Percentiles rank a stretch among this genome's conserved stretches.
phyloP scores from a whole-genome alignment of 768 basidiomycete genomes.

The Exidia glandulosa region DNA sequence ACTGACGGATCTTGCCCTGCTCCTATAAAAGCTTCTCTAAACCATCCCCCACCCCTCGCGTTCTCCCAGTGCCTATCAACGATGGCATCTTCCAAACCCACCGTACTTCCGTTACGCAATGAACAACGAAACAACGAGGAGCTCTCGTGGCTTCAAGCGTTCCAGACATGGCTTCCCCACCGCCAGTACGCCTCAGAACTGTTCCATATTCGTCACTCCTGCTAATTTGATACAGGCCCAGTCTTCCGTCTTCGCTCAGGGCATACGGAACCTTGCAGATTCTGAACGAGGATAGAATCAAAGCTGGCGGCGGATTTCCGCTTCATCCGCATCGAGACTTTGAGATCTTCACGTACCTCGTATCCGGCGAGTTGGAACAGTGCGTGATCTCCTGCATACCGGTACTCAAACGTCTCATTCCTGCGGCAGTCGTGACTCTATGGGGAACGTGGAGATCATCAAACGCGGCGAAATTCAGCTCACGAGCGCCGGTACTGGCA shows the following conservation, averaged over 20 bases:
- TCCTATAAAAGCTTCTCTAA: too few relatives aligned
- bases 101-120: not conserved
- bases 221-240: not conserved
- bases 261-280: slow-evolving; percentile 68
- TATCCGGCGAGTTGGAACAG: slow-evolving; percentile 74
- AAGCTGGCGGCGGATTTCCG: slow-evolving; percentile 70
- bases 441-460: slow-evolving; percentile 84
- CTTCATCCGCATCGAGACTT: slow-evolving; percentile 75
- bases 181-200: not conserved
- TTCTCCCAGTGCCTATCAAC: too few relatives aligned
- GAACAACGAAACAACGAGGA: not conserved
- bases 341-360: slow-evolving; percentile 87
- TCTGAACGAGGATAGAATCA: slow-evolving; percentile 86
- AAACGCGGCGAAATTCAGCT: slow-evolving; percentile 84
- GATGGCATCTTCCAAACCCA: not conserved
- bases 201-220: not conserved
- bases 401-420: not conserved
- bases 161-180: not conserved
- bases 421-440: slow-evolving; percentile 63
- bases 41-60: too few relatives aligned
- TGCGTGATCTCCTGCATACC: slow-evolving; percentile 22
- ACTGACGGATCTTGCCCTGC: too few relatives aligned
- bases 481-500: slow-evolving; percentile 87
- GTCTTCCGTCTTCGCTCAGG: not conserved
- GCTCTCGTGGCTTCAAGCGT: not conserved